Percentiles rank a stretch among this genome's conserved stretches.
Evolutionary conservation across 768 basidiomycete genomes (phyloP).

Genomic region (Boletus speciosus): DNA sequence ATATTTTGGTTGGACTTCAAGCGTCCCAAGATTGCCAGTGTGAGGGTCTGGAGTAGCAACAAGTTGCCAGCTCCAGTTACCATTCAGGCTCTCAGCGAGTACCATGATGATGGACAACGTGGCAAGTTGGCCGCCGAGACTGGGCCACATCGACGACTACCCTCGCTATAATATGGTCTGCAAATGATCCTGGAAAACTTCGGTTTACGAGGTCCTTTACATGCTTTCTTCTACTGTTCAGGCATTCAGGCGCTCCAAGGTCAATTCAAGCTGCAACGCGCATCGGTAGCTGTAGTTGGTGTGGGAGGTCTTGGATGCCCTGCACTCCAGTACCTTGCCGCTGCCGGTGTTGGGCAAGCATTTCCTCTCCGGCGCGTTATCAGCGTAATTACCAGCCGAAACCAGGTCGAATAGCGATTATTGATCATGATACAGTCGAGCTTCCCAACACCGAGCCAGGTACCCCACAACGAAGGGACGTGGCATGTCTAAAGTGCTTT

Average conservation of each 20-base stretch:
- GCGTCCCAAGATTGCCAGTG: neutral
- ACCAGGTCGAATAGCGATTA: slow-evolving; percentile 78
- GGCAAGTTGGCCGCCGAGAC: slow-evolving; percentile 14
- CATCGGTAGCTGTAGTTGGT: slow-evolving; percentile 84
- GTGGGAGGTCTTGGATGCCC: slow-evolving; percentile 97
- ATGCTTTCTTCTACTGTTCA: neutral
- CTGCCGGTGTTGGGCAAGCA: slow-evolving; percentile 81
- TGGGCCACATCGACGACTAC: slow-evolving; percentile 65
- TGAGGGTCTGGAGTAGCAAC: neutral
- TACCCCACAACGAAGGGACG: slow-evolving; percentile 56
- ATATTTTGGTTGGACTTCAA: slow-evolving; percentile 8
- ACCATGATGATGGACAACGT: slow-evolving; percentile 4
- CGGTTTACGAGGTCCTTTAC: slow-evolving; percentile 57
- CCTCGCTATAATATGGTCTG: slow-evolving; percentile 73
- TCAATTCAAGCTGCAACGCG: slow-evolving; percentile 73
- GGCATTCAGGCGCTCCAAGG: slow-evolving; percentile 35
- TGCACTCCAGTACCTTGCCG: slow-evolving; percentile 88
- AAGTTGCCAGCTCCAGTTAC: too few species aligned
- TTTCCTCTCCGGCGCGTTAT: neutral
- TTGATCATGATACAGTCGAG: slow-evolving; percentile 88
- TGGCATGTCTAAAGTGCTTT: slow-evolving; percentile 77
- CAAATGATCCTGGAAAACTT: slow-evolving; percentile 94
- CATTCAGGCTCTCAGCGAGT: too few species aligned
- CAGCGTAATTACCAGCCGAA: slow-evolving; percentile 3
- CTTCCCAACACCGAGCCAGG: slow-evolving; percentile 87